Conservation (phyloP, 2,329 filamentous ascomycete species). For the Sporothrix brasiliensis region DNA sequence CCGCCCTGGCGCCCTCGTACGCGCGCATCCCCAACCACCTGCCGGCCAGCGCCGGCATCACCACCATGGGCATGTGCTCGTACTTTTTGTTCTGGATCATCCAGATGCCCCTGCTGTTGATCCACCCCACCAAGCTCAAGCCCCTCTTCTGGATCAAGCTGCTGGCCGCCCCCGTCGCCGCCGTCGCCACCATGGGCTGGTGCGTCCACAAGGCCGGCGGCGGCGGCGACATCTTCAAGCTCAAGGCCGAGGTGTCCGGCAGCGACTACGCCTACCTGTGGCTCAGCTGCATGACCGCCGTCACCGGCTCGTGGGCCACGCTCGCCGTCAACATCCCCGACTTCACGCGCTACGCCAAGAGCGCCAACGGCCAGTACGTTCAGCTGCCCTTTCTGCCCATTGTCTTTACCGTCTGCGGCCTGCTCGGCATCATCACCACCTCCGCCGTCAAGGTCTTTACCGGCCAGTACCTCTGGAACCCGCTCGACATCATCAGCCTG, state of each 20-base stretch:
- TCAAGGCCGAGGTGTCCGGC: conserved; percentile 44
- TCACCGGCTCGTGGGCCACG: conserved; percentile 50
- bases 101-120: conserved; percentile 40
- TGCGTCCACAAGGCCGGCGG: conserved; percentile 60
- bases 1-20: conserved; percentile 42
- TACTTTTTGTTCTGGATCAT: conserved; percentile 47
- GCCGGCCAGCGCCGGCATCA: conserved; percentile 45
- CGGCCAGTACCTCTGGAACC: conserved; percentile 56
- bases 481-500: conserved; percentile 50
- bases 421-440: conserved; percentile 61
- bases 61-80: conserved; percentile 45
- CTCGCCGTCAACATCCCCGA: conserved; percentile 57
- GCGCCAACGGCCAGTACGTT: conserved; percentile 45
- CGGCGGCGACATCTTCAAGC: conserved; percentile 48
- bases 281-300: conserved; percentile 49
- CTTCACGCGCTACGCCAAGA: conserved; percentile 52
- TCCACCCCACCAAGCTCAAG: conserved; percentile 35
- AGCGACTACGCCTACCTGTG: conserved; percentile 52
- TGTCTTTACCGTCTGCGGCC: conserved; percentile 53
- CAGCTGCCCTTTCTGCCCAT: conserved; percentile 52
- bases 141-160: conserved; percentile 54
- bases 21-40: conserved; percentile 45
- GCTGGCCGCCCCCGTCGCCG: conserved; percentile 58
- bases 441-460: conserved; percentile 58
- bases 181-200: conserved; percentile 66